Percentiles rank a stretch among this genome's conserved stretches.
Evolutionary conservation across 1,284 basidiomycete species (phyloP).

Genomic region (Cutaneotrichosporon sp.): DNA sequence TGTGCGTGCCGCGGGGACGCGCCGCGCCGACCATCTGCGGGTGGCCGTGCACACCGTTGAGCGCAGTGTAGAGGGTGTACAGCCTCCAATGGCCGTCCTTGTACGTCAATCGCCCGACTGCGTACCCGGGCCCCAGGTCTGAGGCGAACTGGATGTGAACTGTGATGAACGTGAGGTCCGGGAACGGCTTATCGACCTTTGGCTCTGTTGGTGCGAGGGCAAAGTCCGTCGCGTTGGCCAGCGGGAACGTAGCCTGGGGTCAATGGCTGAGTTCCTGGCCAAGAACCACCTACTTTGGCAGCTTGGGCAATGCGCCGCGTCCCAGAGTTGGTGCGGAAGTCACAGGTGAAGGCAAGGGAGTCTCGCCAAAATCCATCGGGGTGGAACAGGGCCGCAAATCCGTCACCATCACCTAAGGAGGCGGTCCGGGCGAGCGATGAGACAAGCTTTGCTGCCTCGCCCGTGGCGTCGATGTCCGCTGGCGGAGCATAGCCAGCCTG

Average conservation of each 20-base stretch:
- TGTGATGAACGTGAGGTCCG: neutral
- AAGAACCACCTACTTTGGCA: constrained; percentile 8
- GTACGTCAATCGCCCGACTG: neutral
- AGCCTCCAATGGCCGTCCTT: neutral
- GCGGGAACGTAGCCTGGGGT: neutral
- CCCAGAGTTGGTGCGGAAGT: constrained; percentile 25
- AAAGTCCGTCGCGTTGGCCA: neutral
- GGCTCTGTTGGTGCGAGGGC: neutral
- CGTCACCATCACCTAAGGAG: neutral
- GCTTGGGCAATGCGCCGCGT: constrained; percentile 28
- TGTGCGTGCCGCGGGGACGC: neutral
- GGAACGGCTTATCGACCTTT: neutral
- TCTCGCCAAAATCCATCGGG: constrained; percentile 12
- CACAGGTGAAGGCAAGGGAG: constrained; percentile 30
- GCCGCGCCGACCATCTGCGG: neutral
- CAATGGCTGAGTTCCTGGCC: neutral
- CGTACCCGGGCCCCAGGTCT: neutral
- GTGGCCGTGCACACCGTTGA: neutral
- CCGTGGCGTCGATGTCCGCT: neutral
- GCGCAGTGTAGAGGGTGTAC: neutral
- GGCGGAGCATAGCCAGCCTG: neutral
- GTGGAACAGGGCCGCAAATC: constrained; percentile 1
- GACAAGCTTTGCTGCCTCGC: neutral
- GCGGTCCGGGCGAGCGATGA: neutral
- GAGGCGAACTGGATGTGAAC: neutral